phyloP scores from a whole-genome alignment of 2,329 filamentous ascomycete species.

The Exophiala bonariae region DNA sequence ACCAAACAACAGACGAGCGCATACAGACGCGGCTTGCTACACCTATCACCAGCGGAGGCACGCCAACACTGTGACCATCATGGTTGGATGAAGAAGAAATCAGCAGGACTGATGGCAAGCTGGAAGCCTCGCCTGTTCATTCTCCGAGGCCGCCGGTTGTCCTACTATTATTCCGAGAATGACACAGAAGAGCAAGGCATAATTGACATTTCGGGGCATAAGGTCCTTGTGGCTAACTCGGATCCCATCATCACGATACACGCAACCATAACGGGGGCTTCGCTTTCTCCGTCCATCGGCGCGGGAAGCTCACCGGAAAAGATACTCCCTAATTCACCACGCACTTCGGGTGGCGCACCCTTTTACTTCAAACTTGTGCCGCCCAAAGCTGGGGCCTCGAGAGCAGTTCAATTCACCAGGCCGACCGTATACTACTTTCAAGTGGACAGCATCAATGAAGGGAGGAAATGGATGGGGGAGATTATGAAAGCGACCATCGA shows the following conservation, averaged over 20 bases:
- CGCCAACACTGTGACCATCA: slow-evolving; percentile 87
- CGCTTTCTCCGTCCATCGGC: slow-evolving; percentile 36
- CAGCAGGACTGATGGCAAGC: slow-evolving; percentile 90
- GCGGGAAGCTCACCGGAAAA: slow-evolving; percentile 32
- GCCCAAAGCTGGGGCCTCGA: slow-evolving; percentile 79
- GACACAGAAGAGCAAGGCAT: slow-evolving; percentile 92
- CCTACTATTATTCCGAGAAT: slow-evolving; percentile 94
- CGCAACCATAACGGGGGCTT: slow-evolving; percentile 81
- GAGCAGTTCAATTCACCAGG: slow-evolving; percentile 95
- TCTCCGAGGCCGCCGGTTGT: slow-evolving; percentile 82
- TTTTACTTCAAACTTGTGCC: slow-evolving; percentile 99
- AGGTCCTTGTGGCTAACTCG: slow-evolving; percentile 90
- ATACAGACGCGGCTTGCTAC: slow-evolving; percentile 81
- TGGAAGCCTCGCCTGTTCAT: slow-evolving; percentile 98
- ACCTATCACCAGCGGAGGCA: slow-evolving; percentile 78
- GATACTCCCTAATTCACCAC: slow-evolving; percentile 29
- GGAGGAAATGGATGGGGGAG: slow-evolving; percentile 95
- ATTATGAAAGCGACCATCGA: slow-evolving; percentile 99
- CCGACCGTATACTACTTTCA: slow-evolving; percentile 98
- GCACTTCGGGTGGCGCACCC: slow-evolving; percentile 54
- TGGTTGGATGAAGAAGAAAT: slow-evolving; percentile 99
- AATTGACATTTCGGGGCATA: slow-evolving; percentile 96
- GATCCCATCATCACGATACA: slow-evolving; percentile 88
- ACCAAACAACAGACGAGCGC: slow-evolving; percentile 94
- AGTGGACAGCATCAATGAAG: slow-evolving; percentile 83